phyloP scores from a whole-genome alignment of 805 yeast genomes.

The Yarrowia sp. region DNA sequence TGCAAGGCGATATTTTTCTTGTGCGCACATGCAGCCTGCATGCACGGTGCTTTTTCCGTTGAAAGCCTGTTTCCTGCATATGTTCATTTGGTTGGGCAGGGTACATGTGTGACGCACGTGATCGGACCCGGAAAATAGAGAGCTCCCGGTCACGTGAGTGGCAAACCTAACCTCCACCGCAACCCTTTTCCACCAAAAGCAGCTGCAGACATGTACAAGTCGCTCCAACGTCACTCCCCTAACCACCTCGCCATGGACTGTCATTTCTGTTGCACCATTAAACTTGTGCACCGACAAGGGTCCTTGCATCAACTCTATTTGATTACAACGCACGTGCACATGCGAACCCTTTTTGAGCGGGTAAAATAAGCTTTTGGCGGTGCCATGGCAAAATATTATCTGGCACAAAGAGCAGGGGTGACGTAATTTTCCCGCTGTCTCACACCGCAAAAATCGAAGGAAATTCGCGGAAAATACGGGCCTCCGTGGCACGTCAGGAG shows the following conservation, averaged over 20 bases:
- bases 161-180: too few species aligned
- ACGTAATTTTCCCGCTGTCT: too few species aligned
- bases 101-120: slow-evolving; percentile 11
- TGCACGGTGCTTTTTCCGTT: slow-evolving; percentile 20
- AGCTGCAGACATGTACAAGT: too few species aligned
- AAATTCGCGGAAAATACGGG: too few species aligned
- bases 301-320: slow-evolving; percentile 22
- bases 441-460: neutral
- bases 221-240: too few species aligned
- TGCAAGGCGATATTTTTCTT: too few species aligned
- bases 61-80: slow-evolving; percentile 4
- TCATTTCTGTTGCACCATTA: neutral
- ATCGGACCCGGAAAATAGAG: neutral
- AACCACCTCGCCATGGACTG: too few species aligned
- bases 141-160: slow-evolving; percentile 1
- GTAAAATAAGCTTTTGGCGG: slow-evolving; percentile 17
- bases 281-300: slow-evolving; percentile 5
- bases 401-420: too few species aligned
- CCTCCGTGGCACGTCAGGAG: too few species aligned
- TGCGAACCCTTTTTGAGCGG: slow-evolving; percentile 17
- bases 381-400: neutral
- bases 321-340: slow-evolving; percentile 32
- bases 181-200: too few species aligned
- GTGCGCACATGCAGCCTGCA: neutral
- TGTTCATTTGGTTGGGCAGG: slow-evolving; percentile 19